Evolutionary conservation across 805 yeast genomes (phyloP), one percentile per base, ranked within the genome.

Genomic region (Spathaspora boniae): DNA sequence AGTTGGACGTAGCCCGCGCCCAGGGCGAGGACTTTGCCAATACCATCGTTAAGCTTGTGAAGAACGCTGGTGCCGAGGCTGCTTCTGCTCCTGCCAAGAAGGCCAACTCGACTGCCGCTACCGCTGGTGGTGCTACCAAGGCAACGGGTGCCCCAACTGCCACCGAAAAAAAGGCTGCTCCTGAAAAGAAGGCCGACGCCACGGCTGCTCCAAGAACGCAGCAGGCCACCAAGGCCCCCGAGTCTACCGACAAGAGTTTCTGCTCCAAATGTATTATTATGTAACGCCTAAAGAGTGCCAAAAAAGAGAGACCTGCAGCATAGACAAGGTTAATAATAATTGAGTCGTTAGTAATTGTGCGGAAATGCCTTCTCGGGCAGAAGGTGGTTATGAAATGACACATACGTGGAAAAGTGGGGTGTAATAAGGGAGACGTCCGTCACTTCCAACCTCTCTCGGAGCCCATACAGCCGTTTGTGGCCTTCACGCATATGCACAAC

Each of bases 1-100:
- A 86, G 67, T 66, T 76, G 60, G 68, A 71, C 47, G 53, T 81
- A 43, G 89, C 84, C 36, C 58, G 56, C 36, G 67, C 65, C 44
- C 95, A 86, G 68, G 95, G 94, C 62, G 61, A 68, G 51, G 58
- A 29, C 20, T 29, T 29, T 29, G 31, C 26, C 14, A n/a, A n/a
- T n/a, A n/a, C n/a, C n/a, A n/a, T n/a, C n/a, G n/a, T n/a, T n/a
- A n/a, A n/a, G n/a, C n/a, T n/a, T n/a, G n/a, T n/a, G n/a, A n/a
- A n/a, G n/a, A n/a, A n/a, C n/a, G 6, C 15, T 6, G 18, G 31
- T 14, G 31, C 18, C 9, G 11, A 24, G 9, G 32, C 27, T 4
- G 6, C 34, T 14, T 19, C 15, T 20, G 26, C 32, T 20, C 22
- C 37, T 26, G 28, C 37, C 29, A n/a, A n/a, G n/a, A 20, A 7